Evolutionary conservation across 2,329 filamentous ascomycete genomes (phyloP).

Genomic region (Hypomyces rosellus): DNA sequence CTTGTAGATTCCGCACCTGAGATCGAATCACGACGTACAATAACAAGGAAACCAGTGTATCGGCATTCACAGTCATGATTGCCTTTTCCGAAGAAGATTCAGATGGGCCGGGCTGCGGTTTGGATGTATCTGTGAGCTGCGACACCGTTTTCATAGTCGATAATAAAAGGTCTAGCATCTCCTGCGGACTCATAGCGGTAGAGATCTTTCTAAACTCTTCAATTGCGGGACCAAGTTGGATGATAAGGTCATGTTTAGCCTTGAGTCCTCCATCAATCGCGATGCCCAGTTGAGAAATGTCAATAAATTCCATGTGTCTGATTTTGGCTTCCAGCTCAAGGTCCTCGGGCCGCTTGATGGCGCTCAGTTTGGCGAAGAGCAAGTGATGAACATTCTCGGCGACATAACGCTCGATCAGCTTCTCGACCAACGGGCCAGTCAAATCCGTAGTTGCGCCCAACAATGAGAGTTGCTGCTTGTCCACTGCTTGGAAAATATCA

Average conservation of each 20-base stretch:
- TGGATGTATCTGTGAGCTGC: slow-evolving; percentile 50
- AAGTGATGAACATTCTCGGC: slow-evolving; percentile 88
- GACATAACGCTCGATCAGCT: slow-evolving; percentile 90
- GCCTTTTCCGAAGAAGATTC: slow-evolving; percentile 43
- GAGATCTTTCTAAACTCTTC: slow-evolving; percentile 85
- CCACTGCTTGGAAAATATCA: slow-evolving; percentile 90
- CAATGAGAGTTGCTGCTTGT: slow-evolving; percentile 89
- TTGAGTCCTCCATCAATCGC: slow-evolving; percentile 69
- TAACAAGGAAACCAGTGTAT: slow-evolving; percentile 85
- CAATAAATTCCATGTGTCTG: slow-evolving; percentile 85
- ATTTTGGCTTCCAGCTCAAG: slow-evolving; percentile 84
- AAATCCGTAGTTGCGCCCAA: slow-evolving; percentile 89
- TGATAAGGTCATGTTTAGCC: slow-evolving; percentile 75
- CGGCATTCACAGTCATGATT: slow-evolving; percentile 65
- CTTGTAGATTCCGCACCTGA: slow-evolving; percentile 79
- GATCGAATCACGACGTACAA: slow-evolving; percentile 89
- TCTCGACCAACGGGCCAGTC: slow-evolving; percentile 85
- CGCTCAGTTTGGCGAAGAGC: slow-evolving; percentile 75
- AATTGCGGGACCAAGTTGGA: slow-evolving; percentile 70
- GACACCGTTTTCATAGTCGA: slow-evolving; percentile 81
- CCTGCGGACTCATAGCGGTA: slow-evolving; percentile 70
- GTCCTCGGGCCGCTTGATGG: slow-evolving; percentile 74
- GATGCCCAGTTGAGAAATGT: slow-evolving; percentile 91
- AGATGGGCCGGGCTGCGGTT: slow-evolving; percentile 28
- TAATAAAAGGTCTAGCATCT: slow-evolving; percentile 78